Evolutionary conservation across 1,139 yeast genomes (phyloP), one percentile per base, ranked within the genome.

Genomic region (Magnusiomyces paraingens): DNA sequence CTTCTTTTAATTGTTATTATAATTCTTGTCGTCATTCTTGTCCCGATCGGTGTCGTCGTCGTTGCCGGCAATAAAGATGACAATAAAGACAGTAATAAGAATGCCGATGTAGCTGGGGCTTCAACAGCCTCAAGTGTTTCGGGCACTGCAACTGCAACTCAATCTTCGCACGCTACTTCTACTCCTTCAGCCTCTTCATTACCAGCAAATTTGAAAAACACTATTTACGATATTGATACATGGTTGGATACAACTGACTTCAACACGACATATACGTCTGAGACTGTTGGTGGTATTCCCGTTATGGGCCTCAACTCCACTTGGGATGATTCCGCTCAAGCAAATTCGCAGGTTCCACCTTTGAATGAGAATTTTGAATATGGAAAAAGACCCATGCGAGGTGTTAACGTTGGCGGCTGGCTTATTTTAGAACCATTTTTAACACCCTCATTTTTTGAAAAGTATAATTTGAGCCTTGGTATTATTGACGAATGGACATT

Each of bases 341-440:
- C 70, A 20, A 69, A 68, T 54, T 49, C 55, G 2, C 42, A 55
- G 20, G 70, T 68, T 3, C 69, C 72, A 1, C 57, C 67, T 0
- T 56, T 70, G 18, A 54, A 58, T 41, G 56, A 62, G 29, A 46
- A 52, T 10, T 70, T 70, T 70, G 78, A 79, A 63, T 84, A 83
- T 63, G 70, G 72, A 22, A 68, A 67, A 35, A 73, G 72, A 46
- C 81, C 79, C 42, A 73, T 87, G 41, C 72, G 81, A 47, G 97
- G 97, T 56, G 91, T 90, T 47, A 88, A 88, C 63, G 72, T 90
- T 22, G 97, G 96, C 48, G 96, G 96, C 21, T 90, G 97, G 97
- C 77, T 89, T 58, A 86, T 89, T 1, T 71, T 89, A 47, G 97
- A 90, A 70, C 73, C 85, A 74, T 90, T 81, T 67, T 87, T 90